A percentile compares a stretch with the other conserved stretches of the same genome.
Conservation (phyloP, 192 early-diverging fungal species). For the Helicostylum pulchrum region DNA sequence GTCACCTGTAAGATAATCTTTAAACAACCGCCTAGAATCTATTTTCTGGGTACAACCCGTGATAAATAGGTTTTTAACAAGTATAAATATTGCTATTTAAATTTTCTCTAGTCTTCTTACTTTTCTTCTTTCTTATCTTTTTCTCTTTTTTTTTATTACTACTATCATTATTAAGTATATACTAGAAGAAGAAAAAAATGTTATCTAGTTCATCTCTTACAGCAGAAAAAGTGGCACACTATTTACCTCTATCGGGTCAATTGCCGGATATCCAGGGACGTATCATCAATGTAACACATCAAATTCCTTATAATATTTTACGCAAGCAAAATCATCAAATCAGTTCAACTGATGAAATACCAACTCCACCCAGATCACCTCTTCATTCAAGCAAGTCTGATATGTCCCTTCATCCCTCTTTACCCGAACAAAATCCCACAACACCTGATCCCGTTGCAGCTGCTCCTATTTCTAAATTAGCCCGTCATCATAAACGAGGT, state of each 20-base stretch:
- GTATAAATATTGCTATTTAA: conserved; percentile 4
- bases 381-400: neutral
- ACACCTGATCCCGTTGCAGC: conserved; percentile 19
- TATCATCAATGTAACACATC: conserved; percentile 57
- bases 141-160: neutral
- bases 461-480: conserved; percentile 29
- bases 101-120: neutral
- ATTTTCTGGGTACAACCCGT: neutral
- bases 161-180: neutral
- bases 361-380: conserved; percentile 9
- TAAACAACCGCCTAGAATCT: too few relatives aligned
- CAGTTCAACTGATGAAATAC: neutral
- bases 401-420: neutral
- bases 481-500: conserved; percentile 23
- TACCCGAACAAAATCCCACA: neutral
- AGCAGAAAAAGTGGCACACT: conserved; percentile 29
- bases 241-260: conserved; percentile 26
- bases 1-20: too few relatives aligned
- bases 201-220: conserved; percentile 10
- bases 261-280: conserved; percentile 30
- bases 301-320: conserved; percentile 51
- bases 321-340: neutral
- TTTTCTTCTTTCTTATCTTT: neutral
- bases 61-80: neutral
- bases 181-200: neutral